Base-by-base conservation (phyloP, 2,329 filamentous ascomycete genomes). In the Colletotrichum trifolii region DNA sequence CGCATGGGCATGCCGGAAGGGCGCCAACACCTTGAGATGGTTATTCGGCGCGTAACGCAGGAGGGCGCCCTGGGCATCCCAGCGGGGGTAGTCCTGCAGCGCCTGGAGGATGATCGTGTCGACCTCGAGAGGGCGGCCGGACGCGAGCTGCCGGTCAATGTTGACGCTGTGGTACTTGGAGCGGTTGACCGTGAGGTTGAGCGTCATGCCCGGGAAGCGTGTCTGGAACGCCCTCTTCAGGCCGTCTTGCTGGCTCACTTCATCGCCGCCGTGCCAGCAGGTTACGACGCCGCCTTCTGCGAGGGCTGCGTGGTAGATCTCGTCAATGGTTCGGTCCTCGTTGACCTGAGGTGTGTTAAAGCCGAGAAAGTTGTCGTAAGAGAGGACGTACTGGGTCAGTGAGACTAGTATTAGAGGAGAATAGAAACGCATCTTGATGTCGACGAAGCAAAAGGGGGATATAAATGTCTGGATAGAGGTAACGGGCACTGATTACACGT, bases 111-210 rank as follows among this genome's bases (percentile, higher is more conserved):
- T 75, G 47, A 80, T 73, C 66, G 78, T 79, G 69, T 87, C 85
- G 17, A 81, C 77, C 8, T 74, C 76, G 8, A 79, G 73, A 8
- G 42, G 11, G 4, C 72, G 73, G 6, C 73, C 71, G 1, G 68
- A 61, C 4, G 76, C 78, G 2, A 85, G 72, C 56, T 83, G 80
- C 48, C 77, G 71, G 67, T 87, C 82, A 10, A 86, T 69, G 10
- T 74, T 74, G 17, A 68, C 74, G 60, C 85, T 81, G 68, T 83
- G 84, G 66, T 86, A 87, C 68, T 87, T 87, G 62, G 83, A 85
- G 0, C 86, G 69, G 64, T 86, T 83, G 45, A 86, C 82, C 0
- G 84, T 85, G 40, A 85, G 47, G 67, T 87, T 84, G 33, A 87
- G 76, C 4, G 77, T 81, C 62, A 85, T 79, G 5, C 78, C 78